Base-by-base conservation (phyloP, 352 stramenopile species). In the Phytopythium boreale region DNA sequence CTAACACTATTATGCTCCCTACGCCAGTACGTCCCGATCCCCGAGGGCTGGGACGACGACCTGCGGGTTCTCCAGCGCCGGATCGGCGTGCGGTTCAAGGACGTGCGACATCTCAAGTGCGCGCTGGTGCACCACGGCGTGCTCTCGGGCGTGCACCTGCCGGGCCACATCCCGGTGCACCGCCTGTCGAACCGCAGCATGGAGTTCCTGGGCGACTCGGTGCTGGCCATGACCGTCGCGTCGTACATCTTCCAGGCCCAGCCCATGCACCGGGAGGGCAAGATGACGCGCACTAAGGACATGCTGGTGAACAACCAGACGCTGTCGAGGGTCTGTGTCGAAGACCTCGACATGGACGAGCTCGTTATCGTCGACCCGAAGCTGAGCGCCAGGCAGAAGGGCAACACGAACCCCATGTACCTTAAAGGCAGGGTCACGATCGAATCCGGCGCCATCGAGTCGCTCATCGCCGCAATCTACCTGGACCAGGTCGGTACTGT, bases 191-290 rank as follows among this genome's bases (percentile, higher is more conserved):
- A 89, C 59, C 76, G 80, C 34, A 84, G 76, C 53, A 67, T 89
- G 31, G 80, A 87, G 63, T 88, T 83, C 51, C 61, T 89, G 10
- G 80, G 80, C 11, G 78, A 89, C 68, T 80, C 80, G 46, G 36
- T 89, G 20, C 69, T 89, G 22, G 69, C 71, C 22, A 76, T 84
- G 63, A 70, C 69, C 6, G 70, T 75, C 22, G 63, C 80, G 10
- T 79, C 76, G 41, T 84, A 82, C 62, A 62, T 87, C 17, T 89
- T 88, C 63, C 80, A 89, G 65, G 68, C 68, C 29, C 74, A 88
- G 39, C 76, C 78, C 8, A 51, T 59, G 31, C 79, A 77, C 65
- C 75, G 82, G 39, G 80, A 89, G 58, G 80, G 80, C 11, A 71
- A 89, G 51, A 62, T 89, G 53, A 88, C 76, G n/a, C 70, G 67